Percentiles rank a stretch among this genome's conserved stretches.
Evolutionary conservation across 73 alveolate genomes (phyloP).

Genomic region (Blepharisma japonicum): DNA sequence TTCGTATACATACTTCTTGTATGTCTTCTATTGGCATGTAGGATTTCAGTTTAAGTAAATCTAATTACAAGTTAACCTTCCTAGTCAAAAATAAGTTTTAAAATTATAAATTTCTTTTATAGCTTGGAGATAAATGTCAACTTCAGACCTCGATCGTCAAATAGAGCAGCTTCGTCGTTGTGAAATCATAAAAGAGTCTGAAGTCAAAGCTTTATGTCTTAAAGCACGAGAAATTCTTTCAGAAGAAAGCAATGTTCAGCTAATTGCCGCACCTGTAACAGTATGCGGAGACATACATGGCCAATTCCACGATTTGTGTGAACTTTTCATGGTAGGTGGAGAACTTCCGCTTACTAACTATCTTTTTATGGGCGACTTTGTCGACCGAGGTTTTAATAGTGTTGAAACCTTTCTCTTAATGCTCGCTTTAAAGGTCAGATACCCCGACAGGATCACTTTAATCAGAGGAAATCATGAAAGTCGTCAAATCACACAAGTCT

Average conservation of each 20-base stretch:
- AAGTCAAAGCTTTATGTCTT: conserved; percentile 83
- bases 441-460: conserved; percentile 64
- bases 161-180: conserved; percentile 62
- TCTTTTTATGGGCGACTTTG: conserved; percentile 89
- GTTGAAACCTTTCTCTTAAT: conserved; percentile 82
- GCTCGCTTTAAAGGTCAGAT: conserved; percentile 77
- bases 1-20: too few relatives aligned
- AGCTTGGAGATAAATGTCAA: not conserved
- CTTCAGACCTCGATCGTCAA: conserved; percentile 48
- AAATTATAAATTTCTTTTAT: too few relatives aligned
- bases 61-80: too few relatives aligned
- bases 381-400: conserved; percentile 79
- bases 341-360: conserved; percentile 84
- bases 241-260: conserved; percentile 89
- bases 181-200: conserved; percentile 87
- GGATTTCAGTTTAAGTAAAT: too few relatives aligned
- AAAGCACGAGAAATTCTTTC: conserved; percentile 89
- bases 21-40: too few relatives aligned
- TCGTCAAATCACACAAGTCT: conserved; percentile 59
- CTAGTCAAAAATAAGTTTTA: too few relatives aligned
- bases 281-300: conserved; percentile 91
- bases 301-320: conserved; percentile 75
- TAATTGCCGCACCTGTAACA: conserved; percentile 91
- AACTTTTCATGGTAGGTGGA: conserved; percentile 82
- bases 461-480: conserved; percentile 87